These are phyloP conservation scores for Venturia carpophila DNA, from an alignment of 2,329 filamentous ascomycete genomes.

Conservation along the genomic window DNA sequence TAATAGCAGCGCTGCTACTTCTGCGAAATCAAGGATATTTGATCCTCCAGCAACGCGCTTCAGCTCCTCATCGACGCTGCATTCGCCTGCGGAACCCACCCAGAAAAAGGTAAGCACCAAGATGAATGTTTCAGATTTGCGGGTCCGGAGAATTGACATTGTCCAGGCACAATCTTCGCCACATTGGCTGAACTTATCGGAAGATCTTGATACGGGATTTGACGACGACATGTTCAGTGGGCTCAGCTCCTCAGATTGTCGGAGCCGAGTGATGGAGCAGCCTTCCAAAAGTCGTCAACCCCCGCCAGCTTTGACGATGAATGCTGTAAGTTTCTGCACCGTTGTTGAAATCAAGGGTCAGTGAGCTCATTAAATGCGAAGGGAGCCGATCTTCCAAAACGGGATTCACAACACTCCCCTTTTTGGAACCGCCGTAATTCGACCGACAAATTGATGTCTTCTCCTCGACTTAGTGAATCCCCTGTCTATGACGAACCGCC, in stretches of 20 bases:
- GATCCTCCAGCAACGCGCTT: slow-evolving; percentile 24
- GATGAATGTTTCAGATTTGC: slow-evolving; percentile 9
- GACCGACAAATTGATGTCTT: slow-evolving; percentile 17
- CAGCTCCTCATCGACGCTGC: slow-evolving; percentile 49
- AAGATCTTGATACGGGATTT: not conserved
- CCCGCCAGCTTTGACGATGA: not conserved
- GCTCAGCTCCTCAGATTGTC: not conserved
- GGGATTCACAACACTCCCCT: slow-evolving; percentile 9
- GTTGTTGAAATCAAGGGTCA: not conserved
- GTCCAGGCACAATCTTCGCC: not conserved
- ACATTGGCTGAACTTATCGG: not conserved
- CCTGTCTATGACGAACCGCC: slow-evolving; percentile 14
- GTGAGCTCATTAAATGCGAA: slow-evolving; percentile 3
- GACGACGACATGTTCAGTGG: not conserved
- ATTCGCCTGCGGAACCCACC: slow-evolving; percentile 44
- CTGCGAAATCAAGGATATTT: slow-evolving; percentile 32
- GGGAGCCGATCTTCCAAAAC: slow-evolving; percentile 2
- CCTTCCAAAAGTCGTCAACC: not conserved
- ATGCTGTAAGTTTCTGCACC: not conserved
- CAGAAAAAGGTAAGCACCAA: slow-evolving; percentile 11
- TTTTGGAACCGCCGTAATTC: slow-evolving; percentile 17
- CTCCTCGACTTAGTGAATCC: slow-evolving; percentile 12
- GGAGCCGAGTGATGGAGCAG: not conserved
- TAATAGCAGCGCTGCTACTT: slow-evolving; percentile 38
- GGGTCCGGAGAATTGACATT: not conserved